Conservation (phyloP, 2,329 filamentous ascomycete species). For the Didymella glomerata region DNA sequence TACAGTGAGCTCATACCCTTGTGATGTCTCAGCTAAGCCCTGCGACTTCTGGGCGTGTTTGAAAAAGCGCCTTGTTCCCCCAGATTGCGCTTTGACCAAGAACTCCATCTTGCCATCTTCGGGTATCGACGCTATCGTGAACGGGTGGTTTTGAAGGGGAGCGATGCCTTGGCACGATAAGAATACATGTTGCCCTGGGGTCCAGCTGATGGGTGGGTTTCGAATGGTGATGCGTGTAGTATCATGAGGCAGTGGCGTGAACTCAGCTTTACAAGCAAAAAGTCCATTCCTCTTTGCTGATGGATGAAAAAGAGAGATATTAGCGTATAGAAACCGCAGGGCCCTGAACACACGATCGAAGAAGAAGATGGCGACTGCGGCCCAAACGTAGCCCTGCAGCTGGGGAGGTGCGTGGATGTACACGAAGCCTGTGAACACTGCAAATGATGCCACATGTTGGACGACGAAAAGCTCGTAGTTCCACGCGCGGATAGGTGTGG, state of each 20-base stretch:
- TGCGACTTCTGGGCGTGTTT: conserved; percentile 58
- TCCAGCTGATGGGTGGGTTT: conserved; percentile 66
- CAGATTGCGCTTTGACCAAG: conserved; percentile 62
- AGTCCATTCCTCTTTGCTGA: conserved; percentile 39
- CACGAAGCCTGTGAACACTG: conserved; percentile 69
- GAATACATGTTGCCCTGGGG: conserved; percentile 69
- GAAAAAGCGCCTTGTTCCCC: conserved; percentile 62
- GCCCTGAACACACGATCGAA: conserved; percentile 67
- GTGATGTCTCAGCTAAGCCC: conserved; percentile 19
- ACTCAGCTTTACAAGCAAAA: conserved; percentile 51
- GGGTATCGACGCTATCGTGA: conserved; percentile 68
- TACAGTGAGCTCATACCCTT: conserved; percentile 21
- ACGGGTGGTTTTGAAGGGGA: conserved; percentile 70
- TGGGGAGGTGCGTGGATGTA: conserved; percentile 69
- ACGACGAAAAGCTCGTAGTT: conserved; percentile 74
- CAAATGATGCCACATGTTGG: conserved; percentile 71
- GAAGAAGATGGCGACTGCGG: conserved; percentile 68
- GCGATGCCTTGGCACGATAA: conserved; percentile 65
- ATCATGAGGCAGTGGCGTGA: conserved; percentile 60
- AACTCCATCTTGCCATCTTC: conserved; percentile 65
- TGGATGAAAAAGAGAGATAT: conserved; percentile 53
- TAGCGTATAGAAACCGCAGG: conserved; percentile 49
- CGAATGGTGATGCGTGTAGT: conserved; percentile 65
- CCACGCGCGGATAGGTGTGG: conserved; percentile 70
- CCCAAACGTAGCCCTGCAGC: conserved; percentile 71